Base-by-base conservation (phyloP, 1,284 basidiomycete genomes). In the Athelia sp. region DNA sequence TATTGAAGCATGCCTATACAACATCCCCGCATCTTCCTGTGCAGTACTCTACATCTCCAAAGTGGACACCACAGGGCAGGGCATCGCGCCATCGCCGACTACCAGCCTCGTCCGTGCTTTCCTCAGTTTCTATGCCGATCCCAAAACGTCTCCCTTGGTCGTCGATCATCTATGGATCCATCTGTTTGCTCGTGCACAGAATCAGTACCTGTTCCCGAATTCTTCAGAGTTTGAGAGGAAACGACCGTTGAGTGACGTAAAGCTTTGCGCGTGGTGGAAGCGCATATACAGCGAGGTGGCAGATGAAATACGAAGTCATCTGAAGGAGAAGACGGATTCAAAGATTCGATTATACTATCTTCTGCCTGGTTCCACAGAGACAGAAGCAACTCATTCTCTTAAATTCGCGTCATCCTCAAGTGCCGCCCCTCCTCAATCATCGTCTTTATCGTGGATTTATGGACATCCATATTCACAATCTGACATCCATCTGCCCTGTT, bases 191-290 rank as follows among this genome's bases (percentile, higher is more conserved):
- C 79, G 94, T 17, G 84, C 90, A 1, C 95, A 98, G 67, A 74
- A 72, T 31, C 94, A 98, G 63, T 99, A 99, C 64, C 75, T 99
- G 24, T 98, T 99, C 65, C 90, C 95, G 0, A 93, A 94, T 61
- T 93, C 90, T n/a, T 73, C 81, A 3, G 83, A 93, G 22, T 86
- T 80, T 56, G 42, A 66, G 1, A 79, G 78, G 29, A 98, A 98
- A 71, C 79, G 74, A 21, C 85, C 90, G 1, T 68, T 96, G 46
- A 78, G 79, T 31, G 96, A 98, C 59, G 74, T 85, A 22, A 79
- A 79, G 56, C 77, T 99, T 1, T 94, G 93, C 64, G 82, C 75
- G 45, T 99, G 96, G 96, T 99, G 96, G 96, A 88, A 88, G 62
- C 75, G 79, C 17, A 73, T 89, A 18, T 68, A 93, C 45, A 75